phyloP scores from a whole-genome alignment of 192 early-diverging fungal species.

The Dissophora globulifera region DNA sequence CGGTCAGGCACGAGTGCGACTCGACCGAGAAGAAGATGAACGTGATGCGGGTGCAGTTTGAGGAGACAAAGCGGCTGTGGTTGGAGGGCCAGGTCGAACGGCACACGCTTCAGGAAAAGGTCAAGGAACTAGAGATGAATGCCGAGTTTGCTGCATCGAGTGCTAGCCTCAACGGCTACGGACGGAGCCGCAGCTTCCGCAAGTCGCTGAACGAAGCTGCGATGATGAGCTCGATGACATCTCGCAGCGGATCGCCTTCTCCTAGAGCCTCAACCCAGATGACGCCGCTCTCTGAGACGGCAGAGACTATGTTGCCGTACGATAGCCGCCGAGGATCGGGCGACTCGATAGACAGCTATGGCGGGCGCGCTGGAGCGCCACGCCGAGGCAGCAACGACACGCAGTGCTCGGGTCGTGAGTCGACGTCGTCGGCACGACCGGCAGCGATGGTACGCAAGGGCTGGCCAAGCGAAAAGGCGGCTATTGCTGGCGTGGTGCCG shows the following conservation, averaged over 20 bases:
- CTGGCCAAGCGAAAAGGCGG: conserved; percentile 52
- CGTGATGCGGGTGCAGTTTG: conserved; percentile 40
- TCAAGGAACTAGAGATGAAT: conserved; percentile 52
- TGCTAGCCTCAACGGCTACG: conserved; percentile 1
- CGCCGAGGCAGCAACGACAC: conserved; percentile 43
- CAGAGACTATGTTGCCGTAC: conserved; percentile 4
- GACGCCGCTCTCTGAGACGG: conserved; percentile 20
- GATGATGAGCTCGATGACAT: conserved; percentile 36
- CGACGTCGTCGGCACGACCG: conserved; percentile 23
- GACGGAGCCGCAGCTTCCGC: conserved; percentile 29
- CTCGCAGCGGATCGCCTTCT: conserved; percentile 39
- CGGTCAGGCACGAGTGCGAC: conserved; percentile 30
- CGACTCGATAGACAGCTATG: conserved; percentile 23
- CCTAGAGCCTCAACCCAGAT: conserved; percentile 24
- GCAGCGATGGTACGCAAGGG: conserved; percentile 48
- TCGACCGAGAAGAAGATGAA: conserved; percentile 29
- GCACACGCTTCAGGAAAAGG: conserved; percentile 42
- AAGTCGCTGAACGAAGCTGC: conserved; percentile 39
- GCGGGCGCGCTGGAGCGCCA: background rate
- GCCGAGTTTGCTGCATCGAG: conserved; percentile 30
- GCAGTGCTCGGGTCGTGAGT: conserved; percentile 39
- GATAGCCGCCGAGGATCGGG: conserved; percentile 35
- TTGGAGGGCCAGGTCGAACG: conserved; percentile 40
- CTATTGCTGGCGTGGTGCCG: conserved; percentile 40
- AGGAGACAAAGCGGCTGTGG: conserved; percentile 42